Conservation (phyloP, 192 early-diverging fungal genomes). For the Coemansia sp. region DNA sequence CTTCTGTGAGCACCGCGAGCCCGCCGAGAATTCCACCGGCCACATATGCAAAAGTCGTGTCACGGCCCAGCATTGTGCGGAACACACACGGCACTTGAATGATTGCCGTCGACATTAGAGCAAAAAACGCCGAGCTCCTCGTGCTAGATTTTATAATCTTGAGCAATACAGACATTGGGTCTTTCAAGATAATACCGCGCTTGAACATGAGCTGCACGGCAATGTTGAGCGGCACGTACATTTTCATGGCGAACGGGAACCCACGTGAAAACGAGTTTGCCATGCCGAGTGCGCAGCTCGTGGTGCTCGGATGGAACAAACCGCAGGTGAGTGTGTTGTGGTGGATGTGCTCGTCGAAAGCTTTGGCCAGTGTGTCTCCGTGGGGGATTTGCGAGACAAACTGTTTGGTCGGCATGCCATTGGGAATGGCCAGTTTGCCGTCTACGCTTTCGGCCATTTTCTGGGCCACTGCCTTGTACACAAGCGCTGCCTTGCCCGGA, state of each 20-base stretch:
- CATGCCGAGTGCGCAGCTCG: constrained; percentile 50
- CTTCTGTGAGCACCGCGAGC: constrained; percentile 62
- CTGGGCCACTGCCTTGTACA: constrained; percentile 17
- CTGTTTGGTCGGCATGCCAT: constrained; percentile 54
- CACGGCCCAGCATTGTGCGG: constrained; percentile 54
- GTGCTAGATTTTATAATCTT: constrained; percentile 58
- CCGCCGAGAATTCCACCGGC: constrained; percentile 60
- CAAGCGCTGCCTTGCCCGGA: constrained; percentile 11
- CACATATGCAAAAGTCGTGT: constrained; percentile 55
- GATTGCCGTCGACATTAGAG: constrained; percentile 55
- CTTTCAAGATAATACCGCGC: constrained; percentile 53
- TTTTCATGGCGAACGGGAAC: constrained; percentile 58
- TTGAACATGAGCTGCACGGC: constrained; percentile 56
- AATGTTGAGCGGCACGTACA: constrained; percentile 66
- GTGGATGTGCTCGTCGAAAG: constrained; percentile 44
- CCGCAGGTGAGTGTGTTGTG: constrained; percentile 63
- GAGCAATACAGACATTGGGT: constrained; percentile 55
- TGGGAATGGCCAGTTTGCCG: constrained; percentile 32
- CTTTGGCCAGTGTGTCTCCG: constrained; percentile 54
- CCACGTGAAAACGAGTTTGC: constrained; percentile 46
- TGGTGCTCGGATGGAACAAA: constrained; percentile 61
- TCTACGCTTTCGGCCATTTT: constrained; percentile 1
- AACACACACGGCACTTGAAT: constrained; percentile 59
- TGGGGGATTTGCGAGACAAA: constrained; percentile 58
- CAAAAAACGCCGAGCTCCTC: constrained; percentile 63